Evolutionary conservation across 257 asterid species (phyloP).

Genomic region (Fraxinus quadrangulata): DNA sequence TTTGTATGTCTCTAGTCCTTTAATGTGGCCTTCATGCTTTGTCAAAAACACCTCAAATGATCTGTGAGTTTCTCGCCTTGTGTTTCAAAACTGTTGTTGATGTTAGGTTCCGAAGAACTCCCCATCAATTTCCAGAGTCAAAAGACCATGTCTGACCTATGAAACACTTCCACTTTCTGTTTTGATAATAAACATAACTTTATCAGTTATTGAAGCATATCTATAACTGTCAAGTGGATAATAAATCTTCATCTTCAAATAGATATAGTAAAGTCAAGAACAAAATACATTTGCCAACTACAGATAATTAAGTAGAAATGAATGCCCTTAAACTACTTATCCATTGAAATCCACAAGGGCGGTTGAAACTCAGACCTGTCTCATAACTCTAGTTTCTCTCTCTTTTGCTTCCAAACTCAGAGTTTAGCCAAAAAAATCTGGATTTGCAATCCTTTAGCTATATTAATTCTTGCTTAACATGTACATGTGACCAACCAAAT

Average conservation of each 20-base stretch:
- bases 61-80: background rate
- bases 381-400: background rate
- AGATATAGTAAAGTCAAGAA: background rate
- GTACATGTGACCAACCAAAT: background rate
- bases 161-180: background rate
- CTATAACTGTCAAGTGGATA: background rate
- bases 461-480: background rate
- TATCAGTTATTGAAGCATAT: background rate
- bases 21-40: background rate
- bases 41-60: background rate
- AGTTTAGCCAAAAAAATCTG: background rate
- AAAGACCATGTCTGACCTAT: background rate
- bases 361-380: background rate
- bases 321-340: background rate
- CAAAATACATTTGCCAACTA: background rate
- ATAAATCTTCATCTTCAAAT: background rate
- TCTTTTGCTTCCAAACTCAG: background rate
- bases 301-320: background rate
- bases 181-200: background rate
- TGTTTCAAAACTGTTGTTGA: background rate
- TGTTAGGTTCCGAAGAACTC: background rate
- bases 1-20: background rate
- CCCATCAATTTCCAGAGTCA: background rate
- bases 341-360: background rate
- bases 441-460: background rate